phyloP scores from a whole-genome alignment of 2,329 filamentous ascomycete genomes.

The Emmonsiellopsis sp. region DNA sequence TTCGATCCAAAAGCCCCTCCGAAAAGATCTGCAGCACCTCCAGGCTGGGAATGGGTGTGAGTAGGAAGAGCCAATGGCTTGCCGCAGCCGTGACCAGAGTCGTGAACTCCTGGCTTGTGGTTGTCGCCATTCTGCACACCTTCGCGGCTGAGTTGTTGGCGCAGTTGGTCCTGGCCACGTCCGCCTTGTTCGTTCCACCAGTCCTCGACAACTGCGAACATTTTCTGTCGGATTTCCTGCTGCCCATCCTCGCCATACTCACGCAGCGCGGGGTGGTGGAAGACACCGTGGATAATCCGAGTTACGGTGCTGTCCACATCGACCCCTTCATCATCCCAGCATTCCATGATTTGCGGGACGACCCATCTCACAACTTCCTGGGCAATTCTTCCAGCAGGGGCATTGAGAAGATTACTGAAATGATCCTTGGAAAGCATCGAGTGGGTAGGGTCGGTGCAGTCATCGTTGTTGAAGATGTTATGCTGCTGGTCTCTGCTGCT shows the following conservation, averaged over 20 bases:
- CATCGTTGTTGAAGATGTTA: constrained; percentile 74
- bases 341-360: constrained; percentile 79
- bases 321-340: constrained; percentile 68
- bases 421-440: constrained; percentile 96
- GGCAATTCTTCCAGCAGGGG: constrained; percentile 75
- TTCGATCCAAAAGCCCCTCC: constrained; percentile 18
- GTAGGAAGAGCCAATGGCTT: constrained; percentile 72
- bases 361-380: constrained; percentile 73
- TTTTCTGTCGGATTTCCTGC: constrained; percentile 60
- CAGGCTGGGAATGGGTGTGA: constrained; percentile 16
- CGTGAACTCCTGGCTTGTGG: constrained; percentile 76
- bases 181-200: constrained; percentile 71
- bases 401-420: constrained; percentile 84
- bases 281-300: constrained; percentile 70
- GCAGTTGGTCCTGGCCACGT: constrained; percentile 56
- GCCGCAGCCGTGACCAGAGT: constrained; percentile 78
- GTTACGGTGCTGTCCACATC: constrained; percentile 63
- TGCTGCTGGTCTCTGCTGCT: constrained; percentile 77
- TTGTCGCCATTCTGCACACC: constrained; percentile 72
- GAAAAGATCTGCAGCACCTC: constrained; percentile 24
- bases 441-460: constrained; percentile 74
- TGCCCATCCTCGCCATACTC: constrained; percentile 61
- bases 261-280: constrained; percentile 80
- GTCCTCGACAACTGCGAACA: constrained; percentile 70
- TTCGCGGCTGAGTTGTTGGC: constrained; percentile 64